Evolutionary conservation across 441 rosid species (phyloP).

Genomic region (Brassica hybrid): DNA sequence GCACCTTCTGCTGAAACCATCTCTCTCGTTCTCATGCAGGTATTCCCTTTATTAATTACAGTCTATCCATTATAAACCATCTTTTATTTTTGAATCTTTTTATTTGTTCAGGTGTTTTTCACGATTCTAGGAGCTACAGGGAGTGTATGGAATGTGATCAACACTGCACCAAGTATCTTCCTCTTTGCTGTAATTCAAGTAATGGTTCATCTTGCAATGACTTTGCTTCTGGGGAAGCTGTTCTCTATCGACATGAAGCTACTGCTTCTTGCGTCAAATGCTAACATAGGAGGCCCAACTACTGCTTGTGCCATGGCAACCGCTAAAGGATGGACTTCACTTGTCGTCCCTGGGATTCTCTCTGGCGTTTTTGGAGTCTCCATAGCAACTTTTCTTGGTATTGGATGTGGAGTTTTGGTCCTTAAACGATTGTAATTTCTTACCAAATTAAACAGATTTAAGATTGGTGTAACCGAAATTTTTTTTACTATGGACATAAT

Average conservation of each 20-base stretch:
- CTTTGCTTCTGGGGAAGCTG: conserved; percentile 68
- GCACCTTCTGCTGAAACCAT: conserved; percentile 67
- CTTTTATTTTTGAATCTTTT: neutral
- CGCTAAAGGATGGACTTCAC: conserved; percentile 80
- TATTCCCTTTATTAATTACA: too few species aligned
- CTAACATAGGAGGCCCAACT: conserved; percentile 85
- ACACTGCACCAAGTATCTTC: conserved; percentile 81
- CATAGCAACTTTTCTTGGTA: conserved; percentile 80
- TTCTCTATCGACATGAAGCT: conserved; percentile 61
- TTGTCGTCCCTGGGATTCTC: conserved; percentile 76
- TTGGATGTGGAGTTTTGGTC: conserved; percentile 67
- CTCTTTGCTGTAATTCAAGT: conserved; percentile 78
- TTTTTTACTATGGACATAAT: too few species aligned
- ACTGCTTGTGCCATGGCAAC: conserved; percentile 94
- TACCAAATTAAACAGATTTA: too few species aligned
- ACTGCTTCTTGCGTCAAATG: conserved; percentile 80
- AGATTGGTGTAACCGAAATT: too few species aligned
- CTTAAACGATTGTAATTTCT: conserved; percentile 55
- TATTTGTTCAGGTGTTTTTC: conserved; percentile 61
- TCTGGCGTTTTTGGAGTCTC: conserved; percentile 77
- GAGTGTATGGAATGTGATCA: conserved; percentile 71
- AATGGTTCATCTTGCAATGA: conserved; percentile 59
- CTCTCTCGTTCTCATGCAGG: conserved; percentile 76
- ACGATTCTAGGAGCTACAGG: conserved; percentile 86
- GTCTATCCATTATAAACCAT: neutral